Evolutionary conservation across 805 yeast species (phyloP).

Genomic region (Candida boidinii): DNA sequence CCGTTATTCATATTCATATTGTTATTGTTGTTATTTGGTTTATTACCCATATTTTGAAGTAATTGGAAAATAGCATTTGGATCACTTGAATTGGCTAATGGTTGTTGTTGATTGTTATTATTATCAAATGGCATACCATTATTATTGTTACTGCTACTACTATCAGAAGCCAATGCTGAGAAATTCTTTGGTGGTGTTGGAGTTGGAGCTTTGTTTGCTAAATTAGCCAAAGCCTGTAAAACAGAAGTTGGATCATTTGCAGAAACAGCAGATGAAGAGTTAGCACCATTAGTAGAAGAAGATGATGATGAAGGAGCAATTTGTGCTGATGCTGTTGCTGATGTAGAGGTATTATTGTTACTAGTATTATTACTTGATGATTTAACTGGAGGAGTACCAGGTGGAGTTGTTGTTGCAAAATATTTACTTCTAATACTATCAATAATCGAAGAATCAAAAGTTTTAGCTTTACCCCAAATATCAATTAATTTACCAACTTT

Average conservation of each 20-base stretch:
- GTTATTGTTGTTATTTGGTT: slow-evolving; percentile 3
- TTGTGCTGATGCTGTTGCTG: slow-evolving; percentile 9
- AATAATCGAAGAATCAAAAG: slow-evolving; percentile 57
- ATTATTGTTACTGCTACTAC: slow-evolving; percentile 1
- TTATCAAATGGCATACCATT: slow-evolving; percentile 1
- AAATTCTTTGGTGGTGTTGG: slow-evolving; percentile 22
- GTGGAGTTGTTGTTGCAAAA: slow-evolving; percentile 63
- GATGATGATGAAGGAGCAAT: slow-evolving; percentile 8
- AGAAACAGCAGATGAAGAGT: slow-evolving; percentile 15
- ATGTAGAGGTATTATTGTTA: slow-evolving; percentile 5
- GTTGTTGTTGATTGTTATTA: slow-evolving; percentile 2
- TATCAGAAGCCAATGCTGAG: slow-evolving; percentile 22
- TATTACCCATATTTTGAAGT: slow-evolving; percentile 42
- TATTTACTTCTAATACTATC: slow-evolving; percentile 47
- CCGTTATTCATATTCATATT: slow-evolving; percentile 18
- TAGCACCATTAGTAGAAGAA: slow-evolving; percentile 2
- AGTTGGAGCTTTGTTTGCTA: slow-evolving; percentile 39
- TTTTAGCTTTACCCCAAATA: slow-evolving; percentile 83
- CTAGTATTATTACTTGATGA: slow-evolving; percentile 19
- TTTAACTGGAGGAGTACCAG: slow-evolving; percentile 50
- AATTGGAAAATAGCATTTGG: slow-evolving; percentile 40
- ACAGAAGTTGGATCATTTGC: slow-evolving; percentile 51
- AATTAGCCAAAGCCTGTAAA: slow-evolving; percentile 60
- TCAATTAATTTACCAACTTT: slow-evolving; percentile 80
- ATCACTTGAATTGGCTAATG: slow-evolving; percentile 19